Evolutionary conservation across 345 rosid genomes (phyloP).

Genomic region (Barbarea vulgaris): DNA sequence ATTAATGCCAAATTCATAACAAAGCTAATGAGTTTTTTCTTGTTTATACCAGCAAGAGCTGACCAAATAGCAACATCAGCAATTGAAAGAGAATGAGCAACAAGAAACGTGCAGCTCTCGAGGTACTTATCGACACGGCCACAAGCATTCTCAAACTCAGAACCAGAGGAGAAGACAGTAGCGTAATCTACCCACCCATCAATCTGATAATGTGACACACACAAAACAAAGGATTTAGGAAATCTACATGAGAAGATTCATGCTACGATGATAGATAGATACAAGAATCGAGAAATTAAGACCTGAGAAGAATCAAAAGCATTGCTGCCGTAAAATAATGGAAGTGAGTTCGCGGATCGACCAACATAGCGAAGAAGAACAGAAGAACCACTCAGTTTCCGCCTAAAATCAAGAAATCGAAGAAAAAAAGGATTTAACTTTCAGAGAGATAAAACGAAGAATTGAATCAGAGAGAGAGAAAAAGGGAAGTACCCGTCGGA

Average conservation of each 20-base stretch:
- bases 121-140: conserved; percentile 55
- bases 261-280: not conserved
- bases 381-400: conserved; percentile 52
- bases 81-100: conserved; percentile 67
- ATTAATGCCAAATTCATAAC: not conserved
- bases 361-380: conserved; percentile 71
- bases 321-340: conserved; percentile 56
- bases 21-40: not conserved
- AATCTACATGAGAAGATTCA: not conserved
- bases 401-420: conserved; percentile 39
- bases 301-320: conserved; percentile 67
- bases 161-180: conserved; percentile 63
- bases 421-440: not conserved
- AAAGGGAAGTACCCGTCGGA: conserved; percentile 59
- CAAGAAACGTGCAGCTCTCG: conserved; percentile 61
- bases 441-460: not conserved
- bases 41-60: conserved; percentile 79
- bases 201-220: conserved; percentile 47
- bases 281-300: not conserved
- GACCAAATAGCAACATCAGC: conserved; percentile 94
- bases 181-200: conserved; percentile 88
- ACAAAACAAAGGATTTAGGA: not conserved
- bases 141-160: conserved; percentile 87
- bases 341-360: conserved; percentile 47
- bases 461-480: not conserved